phyloP scores from a whole-genome alignment of 2,329 filamentous ascomycete species.

The Penicillium expansum region DNA sequence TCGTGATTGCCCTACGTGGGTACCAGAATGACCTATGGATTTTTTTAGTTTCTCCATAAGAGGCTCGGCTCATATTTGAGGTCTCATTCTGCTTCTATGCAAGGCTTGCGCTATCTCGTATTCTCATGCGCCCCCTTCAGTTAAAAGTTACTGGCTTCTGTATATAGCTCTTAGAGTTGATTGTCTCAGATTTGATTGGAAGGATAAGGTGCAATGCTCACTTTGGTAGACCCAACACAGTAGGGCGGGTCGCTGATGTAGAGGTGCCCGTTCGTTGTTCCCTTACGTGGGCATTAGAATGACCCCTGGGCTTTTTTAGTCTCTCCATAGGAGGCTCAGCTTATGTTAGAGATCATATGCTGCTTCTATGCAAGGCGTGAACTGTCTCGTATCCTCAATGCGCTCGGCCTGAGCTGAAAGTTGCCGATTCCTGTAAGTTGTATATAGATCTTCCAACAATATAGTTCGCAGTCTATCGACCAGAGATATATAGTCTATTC shows the following conservation, averaged over 20 bases:
- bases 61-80: slow-evolving; percentile 2
- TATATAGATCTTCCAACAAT: background rate
- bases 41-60: background rate
- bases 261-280: background rate
- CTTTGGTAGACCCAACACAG: background rate
- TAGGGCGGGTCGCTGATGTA: background rate
- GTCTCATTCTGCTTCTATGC: background rate
- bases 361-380: background rate
- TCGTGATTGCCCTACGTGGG: background rate
- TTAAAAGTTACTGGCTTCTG: background rate
- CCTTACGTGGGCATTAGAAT: background rate
- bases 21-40: background rate
- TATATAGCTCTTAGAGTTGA: background rate
- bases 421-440: background rate
- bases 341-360: background rate
- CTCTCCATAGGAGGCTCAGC: slow-evolving; percentile 6
- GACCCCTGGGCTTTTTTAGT: background rate
- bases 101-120: slow-evolving; percentile 5
- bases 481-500: background rate
- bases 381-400: slow-evolving; percentile 9
- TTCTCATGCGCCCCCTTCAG: background rate
- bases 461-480: background rate
- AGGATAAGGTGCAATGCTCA: slow-evolving; percentile 4
- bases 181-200: background rate
- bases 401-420: background rate